These are phyloP conservation scores for Arthrinium phaeospermum DNA, from an alignment of 2,329 filamentous ascomycete species.

Conservation along the genomic window DNA sequence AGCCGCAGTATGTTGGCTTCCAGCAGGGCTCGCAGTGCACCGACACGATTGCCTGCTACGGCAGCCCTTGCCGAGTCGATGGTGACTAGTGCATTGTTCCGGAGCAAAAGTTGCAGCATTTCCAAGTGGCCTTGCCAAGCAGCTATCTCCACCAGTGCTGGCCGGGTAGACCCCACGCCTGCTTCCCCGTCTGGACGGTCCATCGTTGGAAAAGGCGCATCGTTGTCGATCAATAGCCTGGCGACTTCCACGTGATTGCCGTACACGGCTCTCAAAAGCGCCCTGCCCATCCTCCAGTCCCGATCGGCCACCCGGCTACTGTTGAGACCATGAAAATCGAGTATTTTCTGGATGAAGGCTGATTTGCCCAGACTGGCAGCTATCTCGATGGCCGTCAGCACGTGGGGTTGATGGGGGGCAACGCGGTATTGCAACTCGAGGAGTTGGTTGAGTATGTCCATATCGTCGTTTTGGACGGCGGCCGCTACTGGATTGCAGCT, in stretches of 20 bases:
- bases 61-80: background rate
- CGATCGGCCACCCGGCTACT: background rate
- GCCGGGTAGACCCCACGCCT: too few species aligned
- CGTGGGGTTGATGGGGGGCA: accelerated
- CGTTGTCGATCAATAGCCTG: background rate
- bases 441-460: background rate
- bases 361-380: background rate
- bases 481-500: background rate
- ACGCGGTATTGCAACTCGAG: background rate
- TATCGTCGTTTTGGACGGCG: background rate
- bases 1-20: background rate
- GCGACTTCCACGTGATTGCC: background rate
- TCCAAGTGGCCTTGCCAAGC: background rate
- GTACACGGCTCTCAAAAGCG: background rate
- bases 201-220: background rate
- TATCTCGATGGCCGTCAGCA: background rate
- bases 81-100: background rate
- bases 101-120: background rate
- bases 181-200: background rate
- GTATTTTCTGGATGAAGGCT: background rate
- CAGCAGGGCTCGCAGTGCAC: background rate
- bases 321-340: background rate
- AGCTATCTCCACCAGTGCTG: background rate
- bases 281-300: background rate
- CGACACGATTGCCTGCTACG: background rate